These are phyloP conservation scores for Floccularia luteovirens DNA, from an alignment of 768 basidiomycete species.

Conservation along the genomic window DNA sequence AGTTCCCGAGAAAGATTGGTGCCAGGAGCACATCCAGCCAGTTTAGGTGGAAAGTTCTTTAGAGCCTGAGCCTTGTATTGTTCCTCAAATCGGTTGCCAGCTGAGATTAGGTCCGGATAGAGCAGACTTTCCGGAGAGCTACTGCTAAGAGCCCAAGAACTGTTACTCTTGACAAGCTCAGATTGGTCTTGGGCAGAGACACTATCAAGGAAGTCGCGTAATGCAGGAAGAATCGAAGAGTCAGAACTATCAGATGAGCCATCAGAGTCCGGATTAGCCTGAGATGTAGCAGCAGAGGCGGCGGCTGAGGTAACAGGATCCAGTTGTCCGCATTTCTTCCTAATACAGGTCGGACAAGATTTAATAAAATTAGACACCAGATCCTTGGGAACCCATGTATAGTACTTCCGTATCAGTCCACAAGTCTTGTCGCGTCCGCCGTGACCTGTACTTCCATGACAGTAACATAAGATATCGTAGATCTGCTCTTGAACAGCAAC, in stretches of 20 bases:
- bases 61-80: background rate
- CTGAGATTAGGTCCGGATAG: no score
- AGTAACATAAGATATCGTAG: constrained; percentile 70
- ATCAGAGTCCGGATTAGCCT: background rate
- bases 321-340: constrained; percentile 27
- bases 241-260: background rate
- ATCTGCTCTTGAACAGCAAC: constrained; percentile 76
- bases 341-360: constrained; percentile 68
- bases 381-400: constrained; percentile 83
- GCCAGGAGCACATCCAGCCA: background rate
- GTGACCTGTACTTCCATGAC: constrained; percentile 58
- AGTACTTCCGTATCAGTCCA: constrained; percentile 54
- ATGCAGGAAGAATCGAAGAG: background rate
- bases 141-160: background rate
- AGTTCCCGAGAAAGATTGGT: constrained; percentile 6
- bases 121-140: background rate
- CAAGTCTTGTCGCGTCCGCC: constrained; percentile 79
- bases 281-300: background rate
- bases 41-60: background rate
- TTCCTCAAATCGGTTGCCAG: no score
- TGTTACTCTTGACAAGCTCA: no score
- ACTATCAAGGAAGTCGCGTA: no score
- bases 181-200: background rate
- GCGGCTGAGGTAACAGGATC: background rate
- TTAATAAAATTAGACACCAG: constrained; percentile 74